Evolutionary conservation across 176 grass and related monocot species (phyloP).

Genomic region (Stipa capillata): DNA sequence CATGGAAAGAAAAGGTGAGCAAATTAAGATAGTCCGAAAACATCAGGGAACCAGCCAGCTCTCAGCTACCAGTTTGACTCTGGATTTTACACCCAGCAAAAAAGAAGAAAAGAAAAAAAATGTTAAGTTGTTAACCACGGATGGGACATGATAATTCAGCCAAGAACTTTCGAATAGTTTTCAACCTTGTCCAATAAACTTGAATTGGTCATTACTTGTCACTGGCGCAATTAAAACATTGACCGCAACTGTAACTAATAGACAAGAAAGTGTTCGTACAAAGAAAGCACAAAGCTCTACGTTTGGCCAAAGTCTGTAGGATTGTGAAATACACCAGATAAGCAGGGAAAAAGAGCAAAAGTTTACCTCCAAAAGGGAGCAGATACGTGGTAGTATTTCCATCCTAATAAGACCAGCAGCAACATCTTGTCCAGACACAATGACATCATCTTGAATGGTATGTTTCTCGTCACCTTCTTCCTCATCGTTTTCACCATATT

Average conservation of each 20-base stretch:
- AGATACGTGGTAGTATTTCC: constrained; percentile 80
- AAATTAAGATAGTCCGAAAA: not conserved
- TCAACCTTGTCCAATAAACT: not conserved
- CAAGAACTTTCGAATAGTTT: not conserved
- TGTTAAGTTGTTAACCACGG: not conserved
- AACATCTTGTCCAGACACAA: constrained; percentile 87
- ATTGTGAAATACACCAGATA: not conserved
- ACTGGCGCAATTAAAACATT: not conserved
- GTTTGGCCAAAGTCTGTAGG: not conserved
- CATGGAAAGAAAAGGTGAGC: not conserved
- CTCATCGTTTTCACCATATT: constrained; percentile 41
- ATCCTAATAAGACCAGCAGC: constrained; percentile 93
- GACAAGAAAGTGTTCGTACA: not conserved
- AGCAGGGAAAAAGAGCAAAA: not conserved
- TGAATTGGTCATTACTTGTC: not conserved
- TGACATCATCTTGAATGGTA: constrained; percentile 80
- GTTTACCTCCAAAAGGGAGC: constrained; percentile 80
- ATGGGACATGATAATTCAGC: not conserved
- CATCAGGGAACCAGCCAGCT: not conserved
- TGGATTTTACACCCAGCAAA: too few species aligned
- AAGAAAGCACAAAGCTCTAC: not conserved
- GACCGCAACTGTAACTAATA: not conserved
- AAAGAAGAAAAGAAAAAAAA: not conserved
- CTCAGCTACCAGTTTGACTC: not conserved
- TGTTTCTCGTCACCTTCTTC: constrained; percentile 65